phyloP scores from a whole-genome alignment of 2,329 filamentous ascomycete genomes.

The Macrophomina tecta region DNA sequence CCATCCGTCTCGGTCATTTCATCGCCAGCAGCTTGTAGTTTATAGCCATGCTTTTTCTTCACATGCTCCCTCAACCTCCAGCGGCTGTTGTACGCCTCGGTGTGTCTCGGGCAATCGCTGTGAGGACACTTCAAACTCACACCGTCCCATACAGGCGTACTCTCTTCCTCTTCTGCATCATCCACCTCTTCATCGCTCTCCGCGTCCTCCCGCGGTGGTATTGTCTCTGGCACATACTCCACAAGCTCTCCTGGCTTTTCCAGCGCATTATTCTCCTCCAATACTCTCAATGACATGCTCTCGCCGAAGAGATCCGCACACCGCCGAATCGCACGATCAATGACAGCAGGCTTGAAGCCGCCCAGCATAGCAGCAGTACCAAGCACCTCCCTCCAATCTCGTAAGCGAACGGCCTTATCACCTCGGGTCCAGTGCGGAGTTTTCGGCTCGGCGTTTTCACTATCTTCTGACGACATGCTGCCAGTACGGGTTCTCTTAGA shows the following conservation, averaged over 20 bases:
- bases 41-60: constrained; percentile 51
- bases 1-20: constrained; percentile 51
- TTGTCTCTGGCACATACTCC: constrained; percentile 43
- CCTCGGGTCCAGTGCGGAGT: neutral
- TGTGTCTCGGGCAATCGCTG: constrained; percentile 37
- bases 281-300: constrained; percentile 67
- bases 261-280: constrained; percentile 51
- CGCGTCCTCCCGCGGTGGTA: constrained; percentile 32
- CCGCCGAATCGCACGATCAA: constrained; percentile 73
- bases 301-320: constrained; percentile 79
- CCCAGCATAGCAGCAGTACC: constrained; percentile 77
- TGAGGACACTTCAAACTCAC: constrained; percentile 43
- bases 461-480: neutral
- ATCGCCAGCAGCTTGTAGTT: constrained; percentile 45
- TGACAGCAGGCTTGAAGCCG: constrained; percentile 63
- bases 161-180: constrained; percentile 25
- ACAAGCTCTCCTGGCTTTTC: constrained; percentile 38
- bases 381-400: constrained; percentile 87
- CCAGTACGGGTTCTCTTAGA: neutral
- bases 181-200: neutral
- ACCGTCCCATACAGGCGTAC: constrained; percentile 38
- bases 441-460: neutral
- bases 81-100: constrained; percentile 36
- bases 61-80: constrained; percentile 53
- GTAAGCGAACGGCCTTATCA: constrained; percentile 41